Evolutionary conservation across 2,329 filamentous ascomycete species (phyloP).

Genomic region (Nakataea oryzae): DNA sequence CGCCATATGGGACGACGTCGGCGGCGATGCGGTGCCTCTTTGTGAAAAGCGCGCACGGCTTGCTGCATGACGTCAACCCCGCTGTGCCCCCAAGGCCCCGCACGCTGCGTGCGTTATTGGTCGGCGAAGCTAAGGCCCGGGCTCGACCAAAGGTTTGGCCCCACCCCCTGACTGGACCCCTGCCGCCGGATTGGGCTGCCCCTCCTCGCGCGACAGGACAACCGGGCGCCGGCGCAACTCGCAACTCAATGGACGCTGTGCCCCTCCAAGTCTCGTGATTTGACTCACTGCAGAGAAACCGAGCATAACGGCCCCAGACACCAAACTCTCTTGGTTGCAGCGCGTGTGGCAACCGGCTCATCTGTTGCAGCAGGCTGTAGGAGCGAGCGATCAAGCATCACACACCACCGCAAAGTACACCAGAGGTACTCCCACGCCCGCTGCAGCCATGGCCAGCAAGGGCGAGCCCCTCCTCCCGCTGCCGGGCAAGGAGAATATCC

Average conservation of each 20-base stretch:
- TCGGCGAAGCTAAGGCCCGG: not conserved
- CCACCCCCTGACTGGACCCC: not conserved
- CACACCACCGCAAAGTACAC: not conserved
- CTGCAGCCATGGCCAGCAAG: not conserved
- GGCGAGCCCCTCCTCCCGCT: conserved; percentile 1
- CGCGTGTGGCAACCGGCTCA: not conserved
- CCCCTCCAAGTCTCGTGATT: not conserved
- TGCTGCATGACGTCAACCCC: not conserved
- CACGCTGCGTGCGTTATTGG: not conserved
- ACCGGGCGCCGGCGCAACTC: not conserved
- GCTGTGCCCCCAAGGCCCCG: not conserved
- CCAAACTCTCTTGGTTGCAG: not conserved
- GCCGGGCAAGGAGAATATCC: conserved; percentile 49
- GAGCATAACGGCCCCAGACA: not conserved
- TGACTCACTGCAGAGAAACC: not conserved
- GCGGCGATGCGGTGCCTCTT: not conserved
- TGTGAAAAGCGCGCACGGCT: not conserved
- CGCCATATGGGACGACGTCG: not conserved
- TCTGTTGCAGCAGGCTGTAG: not conserved
- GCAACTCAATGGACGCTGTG: not conserved
- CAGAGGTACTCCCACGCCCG: not conserved
- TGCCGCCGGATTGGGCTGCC: not conserved
- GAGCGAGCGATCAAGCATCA: not conserved
- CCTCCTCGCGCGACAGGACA: not conserved
- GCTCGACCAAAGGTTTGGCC: not conserved